Evolutionary conservation across 1,284 basidiomycete genomes (phyloP), one percentile per base, ranked within the genome.

Genomic region (Stygiomarasmius scandens): DNA sequence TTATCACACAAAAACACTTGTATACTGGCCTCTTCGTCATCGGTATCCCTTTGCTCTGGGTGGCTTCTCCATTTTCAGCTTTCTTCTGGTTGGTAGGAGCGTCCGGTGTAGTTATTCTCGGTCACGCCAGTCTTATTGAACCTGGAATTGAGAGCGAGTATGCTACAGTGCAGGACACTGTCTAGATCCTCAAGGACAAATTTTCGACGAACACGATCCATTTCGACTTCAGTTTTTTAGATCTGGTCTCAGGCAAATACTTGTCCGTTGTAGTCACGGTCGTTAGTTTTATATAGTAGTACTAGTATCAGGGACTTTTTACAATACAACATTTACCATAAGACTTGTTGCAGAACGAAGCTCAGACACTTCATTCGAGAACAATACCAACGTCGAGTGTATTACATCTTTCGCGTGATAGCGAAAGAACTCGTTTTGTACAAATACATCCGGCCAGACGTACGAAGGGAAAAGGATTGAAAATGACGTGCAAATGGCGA

Each of bases 61-160:
- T 82, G 67, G 76, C 89, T 9, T 87, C 85, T 29, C 88, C 89
- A 2, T 77, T 92, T 63, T 73, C 76, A 67, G 87, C 86, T 22
- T 82, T 93, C 74, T 91, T 92, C 80, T 90, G 88, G 87, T 78
- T 92, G 66, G 82, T 91, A 60, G 89, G 90, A 38, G 88, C 90
- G 2, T 90, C 89, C 1, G 78, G 80, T 25, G 75, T 93, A 67
- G 76, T 93, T 66, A 86, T 96, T 67, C 77, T 95, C 58, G 86
- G 80, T 2, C 93, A 96, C 67, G 93, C 93, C 1, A 84, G 81
- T 56, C 67, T 95, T 60, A 85, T 95, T 61, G 93, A 96, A 72
- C 93, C 93, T 10, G 93, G 93, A 20, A 85, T 96, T 58, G 92
- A 93, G 73, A 92, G 90, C 77, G 93, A 95, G 71, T 96, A 95